Conservation (phyloP, 331 rosid genomes). For the Acacia concinna region DNA sequence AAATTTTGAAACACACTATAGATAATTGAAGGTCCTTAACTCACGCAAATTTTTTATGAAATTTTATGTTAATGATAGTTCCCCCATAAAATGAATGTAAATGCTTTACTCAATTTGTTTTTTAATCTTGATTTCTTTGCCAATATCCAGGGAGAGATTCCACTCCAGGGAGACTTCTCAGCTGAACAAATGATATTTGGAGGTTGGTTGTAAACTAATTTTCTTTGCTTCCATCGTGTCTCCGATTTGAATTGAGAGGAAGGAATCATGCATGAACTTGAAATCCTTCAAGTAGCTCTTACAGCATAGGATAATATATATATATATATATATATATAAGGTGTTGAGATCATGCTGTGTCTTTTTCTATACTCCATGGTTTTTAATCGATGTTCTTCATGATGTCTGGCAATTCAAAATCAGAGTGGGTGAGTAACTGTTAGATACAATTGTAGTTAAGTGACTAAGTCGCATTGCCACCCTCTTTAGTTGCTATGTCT, state of each 20-base stretch:
- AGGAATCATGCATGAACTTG: conserved; percentile 8
- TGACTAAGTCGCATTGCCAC: not conserved
- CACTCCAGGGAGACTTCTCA: conserved; percentile 95
- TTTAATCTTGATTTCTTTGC: conserved; percentile 28
- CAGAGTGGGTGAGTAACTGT: not conserved
- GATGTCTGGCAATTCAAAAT: conserved; percentile 15
- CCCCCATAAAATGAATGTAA: conserved; percentile 3
- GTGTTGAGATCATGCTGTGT: conserved; percentile 12
- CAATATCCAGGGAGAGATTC: conserved; percentile 81
- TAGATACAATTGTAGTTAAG: not conserved
- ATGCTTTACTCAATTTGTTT: conserved; percentile 27
- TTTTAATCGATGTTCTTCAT: conserved; percentile 14
- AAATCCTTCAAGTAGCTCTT: conserved; percentile 2
- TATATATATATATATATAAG: not conserved
- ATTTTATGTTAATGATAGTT: not conserved
- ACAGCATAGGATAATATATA: not conserved
- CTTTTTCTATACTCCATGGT: conserved; percentile 8
- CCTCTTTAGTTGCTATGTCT: conserved; percentile 22
- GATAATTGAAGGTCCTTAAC: conserved; percentile 2
- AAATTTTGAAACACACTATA: conserved; percentile 6
- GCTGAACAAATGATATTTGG: conserved; percentile 99
- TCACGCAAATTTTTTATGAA: not conserved
- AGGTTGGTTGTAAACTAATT: conserved; percentile 51
- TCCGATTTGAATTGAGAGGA: conserved; percentile 17
- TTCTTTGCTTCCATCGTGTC: conserved; percentile 24